phyloP scores from a whole-genome alignment of 2,329 filamentous ascomycete species.

The Plenodomus biglobosus region DNA sequence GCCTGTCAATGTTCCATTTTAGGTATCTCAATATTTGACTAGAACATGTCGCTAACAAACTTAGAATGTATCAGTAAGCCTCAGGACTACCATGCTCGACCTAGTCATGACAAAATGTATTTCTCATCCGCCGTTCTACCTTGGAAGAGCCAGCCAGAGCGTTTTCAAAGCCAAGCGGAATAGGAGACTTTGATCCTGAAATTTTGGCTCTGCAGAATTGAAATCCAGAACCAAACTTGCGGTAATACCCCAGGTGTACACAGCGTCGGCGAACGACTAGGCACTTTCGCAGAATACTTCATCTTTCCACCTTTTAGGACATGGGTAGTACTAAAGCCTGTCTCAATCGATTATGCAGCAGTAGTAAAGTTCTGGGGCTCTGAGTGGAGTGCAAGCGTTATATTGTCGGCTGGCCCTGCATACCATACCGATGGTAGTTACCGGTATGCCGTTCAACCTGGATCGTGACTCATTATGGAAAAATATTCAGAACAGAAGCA shows the following conservation, averaged over 20 bases:
- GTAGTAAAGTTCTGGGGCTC: conserved; percentile 45
- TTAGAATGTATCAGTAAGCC: too few relatives aligned
- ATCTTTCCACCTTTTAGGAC: conserved; percentile 37
- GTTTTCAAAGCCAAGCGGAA: too few relatives aligned
- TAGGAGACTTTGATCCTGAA: conserved; percentile 6
- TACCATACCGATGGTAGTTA: too few relatives aligned
- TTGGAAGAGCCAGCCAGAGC: too few relatives aligned
- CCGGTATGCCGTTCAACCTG: conserved; percentile 43
- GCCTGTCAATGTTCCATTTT: too few relatives aligned
- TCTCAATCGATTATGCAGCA: conserved; percentile 45
- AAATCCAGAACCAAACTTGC: conserved; percentile 40
- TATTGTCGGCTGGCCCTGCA: conserved; percentile 44
- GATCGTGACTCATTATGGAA: conserved; percentile 7
- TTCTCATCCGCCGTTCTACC: too few relatives aligned
- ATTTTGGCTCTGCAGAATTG: conserved; percentile 14
- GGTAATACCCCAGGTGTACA: conserved; percentile 51
- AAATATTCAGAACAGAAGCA: conserved; percentile 14
- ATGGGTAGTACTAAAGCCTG: conserved; percentile 40
- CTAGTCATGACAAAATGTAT: too few relatives aligned
- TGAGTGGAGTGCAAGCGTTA: conserved; percentile 50
- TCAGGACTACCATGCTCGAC: too few relatives aligned
- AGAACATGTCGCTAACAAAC: too few relatives aligned
- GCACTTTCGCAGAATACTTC: conserved; percentile 51
- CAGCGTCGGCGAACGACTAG: conserved; percentile 47
- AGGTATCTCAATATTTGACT: too few relatives aligned